Evolutionary conservation across 495 filamentous ascomycete genomes (phyloP).

Genomic region (Choiromyces venosus): DNA sequence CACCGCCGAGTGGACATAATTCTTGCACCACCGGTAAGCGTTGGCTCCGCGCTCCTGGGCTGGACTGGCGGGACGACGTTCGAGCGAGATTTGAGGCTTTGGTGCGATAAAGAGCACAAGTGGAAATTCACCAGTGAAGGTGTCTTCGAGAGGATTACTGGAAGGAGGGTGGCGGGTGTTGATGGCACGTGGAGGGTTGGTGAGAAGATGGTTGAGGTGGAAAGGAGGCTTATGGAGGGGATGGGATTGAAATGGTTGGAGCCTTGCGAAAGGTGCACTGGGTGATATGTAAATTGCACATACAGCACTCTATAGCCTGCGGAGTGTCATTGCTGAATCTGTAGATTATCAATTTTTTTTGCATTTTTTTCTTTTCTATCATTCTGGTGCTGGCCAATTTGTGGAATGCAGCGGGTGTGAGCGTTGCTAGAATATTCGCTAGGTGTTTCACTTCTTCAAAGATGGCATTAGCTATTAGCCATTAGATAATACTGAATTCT

Average conservation of each 20-base stretch:
- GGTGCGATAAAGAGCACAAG: constrained; percentile 63
- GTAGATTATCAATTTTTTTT: background rate
- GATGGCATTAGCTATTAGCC: background rate
- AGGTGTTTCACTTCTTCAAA: background rate
- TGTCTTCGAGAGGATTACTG: constrained; percentile 60
- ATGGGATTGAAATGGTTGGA: constrained; percentile 67
- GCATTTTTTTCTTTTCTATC: too few species aligned
- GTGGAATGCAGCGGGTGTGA: background rate
- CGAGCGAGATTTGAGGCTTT: constrained; percentile 74
- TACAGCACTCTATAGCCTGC: background rate
- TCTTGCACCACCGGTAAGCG: constrained; percentile 77
- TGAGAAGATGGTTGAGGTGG: constrained; percentile 53
- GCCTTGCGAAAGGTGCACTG: constrained; percentile 48
- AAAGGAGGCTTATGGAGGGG: constrained; percentile 73
- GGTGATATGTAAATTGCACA: constrained; percentile 2
- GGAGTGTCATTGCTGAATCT: background rate
- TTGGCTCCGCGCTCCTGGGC: constrained; percentile 79
- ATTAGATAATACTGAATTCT: background rate
- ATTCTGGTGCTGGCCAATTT: background rate
- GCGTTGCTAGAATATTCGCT: background rate
- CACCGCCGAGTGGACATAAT: constrained; percentile 93
- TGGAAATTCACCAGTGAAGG: constrained; percentile 93
- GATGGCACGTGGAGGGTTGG: constrained; percentile 49
- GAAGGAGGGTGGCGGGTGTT: constrained; percentile 56
- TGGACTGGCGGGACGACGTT: constrained; percentile 91